Evolutionary conservation across 2,329 filamentous ascomycete genomes (phyloP).

Genomic region (Pseudopithomyces maydicus): DNA sequence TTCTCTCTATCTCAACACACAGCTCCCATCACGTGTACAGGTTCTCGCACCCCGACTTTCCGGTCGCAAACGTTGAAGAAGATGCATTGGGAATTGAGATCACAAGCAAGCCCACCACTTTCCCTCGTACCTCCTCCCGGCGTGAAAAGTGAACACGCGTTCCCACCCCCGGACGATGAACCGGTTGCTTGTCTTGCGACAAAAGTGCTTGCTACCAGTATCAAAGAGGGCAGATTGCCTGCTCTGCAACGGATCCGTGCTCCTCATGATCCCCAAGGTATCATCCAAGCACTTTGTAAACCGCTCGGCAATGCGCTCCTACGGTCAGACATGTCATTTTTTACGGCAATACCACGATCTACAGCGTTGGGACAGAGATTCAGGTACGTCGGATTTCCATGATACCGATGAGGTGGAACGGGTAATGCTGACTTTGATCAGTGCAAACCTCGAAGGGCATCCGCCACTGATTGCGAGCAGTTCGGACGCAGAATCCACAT

Average conservation of each 20-base stretch:
- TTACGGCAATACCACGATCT: constrained; percentile 13
- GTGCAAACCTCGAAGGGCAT: neutral
- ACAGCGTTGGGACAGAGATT: neutral
- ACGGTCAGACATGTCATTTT: constrained; percentile 38
- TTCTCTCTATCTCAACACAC: constrained; percentile 60
- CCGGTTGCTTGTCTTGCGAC: constrained; percentile 62
- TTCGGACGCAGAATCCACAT: neutral
- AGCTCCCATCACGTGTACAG: constrained; percentile 52
- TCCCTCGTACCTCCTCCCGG: constrained; percentile 11
- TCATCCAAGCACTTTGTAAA: constrained; percentile 71
- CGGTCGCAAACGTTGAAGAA: constrained; percentile 55
- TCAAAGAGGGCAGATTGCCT: constrained; percentile 67
- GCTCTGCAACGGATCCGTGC: constrained; percentile 63
- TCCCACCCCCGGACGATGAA: constrained; percentile 27
- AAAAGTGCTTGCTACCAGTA: constrained; percentile 67
- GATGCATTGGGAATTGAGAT: constrained; percentile 64
- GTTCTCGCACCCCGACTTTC: constrained; percentile 52
- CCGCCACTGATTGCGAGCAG: neutral
- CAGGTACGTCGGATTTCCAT: neutral
- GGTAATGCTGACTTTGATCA: neutral
- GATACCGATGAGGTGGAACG: constrained; percentile 2
- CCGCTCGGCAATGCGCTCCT: constrained; percentile 63
- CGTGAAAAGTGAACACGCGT: constrained; percentile 2
- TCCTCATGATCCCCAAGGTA: constrained; percentile 71
- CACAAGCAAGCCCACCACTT: constrained; percentile 29